A percentile compares a stretch with the other conserved stretches of the same genome.
Evolutionary conservation across 2,329 filamentous ascomycete species (phyloP).

Genomic region (Coniosporium tulheliwenetii): DNA sequence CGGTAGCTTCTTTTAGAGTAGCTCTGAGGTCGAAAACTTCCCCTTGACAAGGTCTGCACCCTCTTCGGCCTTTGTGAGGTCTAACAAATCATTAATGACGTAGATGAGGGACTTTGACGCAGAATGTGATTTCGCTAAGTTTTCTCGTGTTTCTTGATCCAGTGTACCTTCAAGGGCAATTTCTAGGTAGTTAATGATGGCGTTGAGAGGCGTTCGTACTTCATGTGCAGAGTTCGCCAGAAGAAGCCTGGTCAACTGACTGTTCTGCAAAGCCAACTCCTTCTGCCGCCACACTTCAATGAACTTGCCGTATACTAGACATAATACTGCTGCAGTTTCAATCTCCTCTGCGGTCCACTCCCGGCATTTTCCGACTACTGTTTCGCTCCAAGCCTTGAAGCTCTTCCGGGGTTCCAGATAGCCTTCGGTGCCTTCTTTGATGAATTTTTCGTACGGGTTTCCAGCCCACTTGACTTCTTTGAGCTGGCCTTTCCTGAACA

Average conservation of each 20-base stretch:
- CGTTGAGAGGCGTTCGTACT: slow-evolving; percentile 78
- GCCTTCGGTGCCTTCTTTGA: slow-evolving; percentile 55
- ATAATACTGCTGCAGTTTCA: slow-evolving; percentile 76
- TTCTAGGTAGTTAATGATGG: slow-evolving; percentile 88
- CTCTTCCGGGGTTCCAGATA: slow-evolving; percentile 66
- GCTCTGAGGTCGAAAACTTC: slow-evolving; percentile 59
- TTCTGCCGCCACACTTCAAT: slow-evolving; percentile 91
- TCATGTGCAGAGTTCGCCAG: slow-evolving; percentile 84
- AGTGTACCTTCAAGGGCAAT: slow-evolving; percentile 72
- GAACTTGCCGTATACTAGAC: slow-evolving; percentile 76
- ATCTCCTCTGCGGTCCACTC: slow-evolving; percentile 85
- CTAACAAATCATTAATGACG: slow-evolving; percentile 82
- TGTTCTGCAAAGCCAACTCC: slow-evolving; percentile 67
- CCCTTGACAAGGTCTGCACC: slow-evolving; percentile 61
- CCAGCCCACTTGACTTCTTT: slow-evolving; percentile 75
- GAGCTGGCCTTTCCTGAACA: slow-evolving; percentile 65
- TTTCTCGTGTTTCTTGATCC: slow-evolving; percentile 72
- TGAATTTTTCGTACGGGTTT: slow-evolving; percentile 67
- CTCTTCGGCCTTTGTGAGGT: slow-evolving; percentile 77
- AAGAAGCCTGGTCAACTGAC: slow-evolving; percentile 61
- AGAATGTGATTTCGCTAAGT: slow-evolving; percentile 69
- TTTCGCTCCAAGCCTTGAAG: slow-evolving; percentile 72
- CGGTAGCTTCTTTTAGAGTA: slow-evolving; percentile 63
- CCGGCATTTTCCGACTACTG: slow-evolving; percentile 62
- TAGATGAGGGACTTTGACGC: slow-evolving; percentile 87